Evolutionary conservation across 345 rosid genomes (phyloP).

Genomic region (Arabis alpina): DNA sequence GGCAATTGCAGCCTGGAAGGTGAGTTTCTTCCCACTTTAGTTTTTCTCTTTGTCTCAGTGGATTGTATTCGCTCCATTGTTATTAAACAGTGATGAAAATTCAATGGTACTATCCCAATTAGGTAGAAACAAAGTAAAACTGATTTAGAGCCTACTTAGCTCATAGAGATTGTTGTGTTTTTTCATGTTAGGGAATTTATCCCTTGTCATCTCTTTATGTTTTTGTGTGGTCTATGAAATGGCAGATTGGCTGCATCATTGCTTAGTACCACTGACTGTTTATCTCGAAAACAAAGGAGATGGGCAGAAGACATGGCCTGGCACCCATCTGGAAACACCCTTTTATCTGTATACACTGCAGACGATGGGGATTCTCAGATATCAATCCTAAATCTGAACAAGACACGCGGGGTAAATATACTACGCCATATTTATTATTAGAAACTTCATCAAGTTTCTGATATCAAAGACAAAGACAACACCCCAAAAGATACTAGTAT

Average conservation of each 20-base stretch:
- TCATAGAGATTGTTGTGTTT: not conserved
- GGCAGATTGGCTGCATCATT: constrained; percentile 77
- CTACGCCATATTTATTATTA: constrained; percentile 18
- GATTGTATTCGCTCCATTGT: not conserved
- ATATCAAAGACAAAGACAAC: not conserved
- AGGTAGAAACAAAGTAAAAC: constrained; percentile 3
- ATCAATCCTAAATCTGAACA: constrained; percentile 72
- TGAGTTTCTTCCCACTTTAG: constrained; percentile 15
- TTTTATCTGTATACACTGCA: constrained; percentile 69
- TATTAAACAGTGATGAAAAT: not conserved
- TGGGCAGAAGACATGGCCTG: constrained; percentile 98
- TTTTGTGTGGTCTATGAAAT: constrained; percentile 2
- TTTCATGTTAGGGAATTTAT: constrained; percentile 16
- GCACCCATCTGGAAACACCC: constrained; percentile 83
- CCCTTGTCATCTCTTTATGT: constrained; percentile 16
- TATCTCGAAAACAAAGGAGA: constrained; percentile 68
- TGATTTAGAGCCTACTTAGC: constrained; percentile 12
- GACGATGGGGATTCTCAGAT: constrained; percentile 88
- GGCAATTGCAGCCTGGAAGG: constrained; percentile 65
- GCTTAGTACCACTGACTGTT: constrained; percentile 68
- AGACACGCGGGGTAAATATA: constrained; percentile 63
- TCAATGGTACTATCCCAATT: not conserved
- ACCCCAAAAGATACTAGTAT: not conserved
- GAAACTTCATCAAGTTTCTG: not conserved
- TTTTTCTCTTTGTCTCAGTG: constrained; percentile 8